Evolutionary conservation across 2,329 filamentous ascomycete species (phyloP), one percentile per base, ranked within the genome.

Genomic region (Pestalotiopsis sp.): DNA sequence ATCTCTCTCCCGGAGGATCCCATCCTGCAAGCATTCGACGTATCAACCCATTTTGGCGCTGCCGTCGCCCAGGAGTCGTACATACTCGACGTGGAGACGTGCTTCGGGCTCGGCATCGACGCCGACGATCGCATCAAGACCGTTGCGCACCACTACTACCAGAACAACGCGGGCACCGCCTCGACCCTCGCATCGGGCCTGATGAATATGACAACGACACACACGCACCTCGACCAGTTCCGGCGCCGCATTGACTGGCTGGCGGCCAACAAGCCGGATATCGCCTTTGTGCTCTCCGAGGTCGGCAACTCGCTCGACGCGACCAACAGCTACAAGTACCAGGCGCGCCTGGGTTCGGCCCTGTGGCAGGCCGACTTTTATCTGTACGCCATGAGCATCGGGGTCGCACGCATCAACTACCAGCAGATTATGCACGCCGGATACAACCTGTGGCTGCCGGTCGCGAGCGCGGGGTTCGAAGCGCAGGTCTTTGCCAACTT

Each of bases 311-410:
- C 77, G 5, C 74, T 81, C 0, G 71, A 76, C 17, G 66, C 52
- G 4, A 77, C 73, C 4, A 77, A 80, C 68, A 73, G 72, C 25
- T 79, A 78, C 67, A 70, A 73, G 57, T 80, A 78, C 67, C 78
- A 80, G 67, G 76, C 76, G 3, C 74, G 77, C 4, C 76, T 81
- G 17, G 80, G 79, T 17, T 77, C 76, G 11, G 77, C 78, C 4
- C 73, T 81, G 3, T 81, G 79, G 79, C 77, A 78, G 68, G 76
- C 80, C 14, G 79, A 80, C 66, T 79, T 79, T 71, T 80, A 80
- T 69, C 73, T 81, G 1, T 80, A 81, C 67, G 68, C 70, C 61
- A 77, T 81, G 70, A 71, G 68, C 45, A 74, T 80, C n/a, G 80
- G 80, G 59, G 69, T 81, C 31, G 68, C 71, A 9, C 75, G 79